Evolutionary conservation across 352 stramenopile genomes (phyloP).

Genomic region (Salisapilia sapeloensis): DNA sequence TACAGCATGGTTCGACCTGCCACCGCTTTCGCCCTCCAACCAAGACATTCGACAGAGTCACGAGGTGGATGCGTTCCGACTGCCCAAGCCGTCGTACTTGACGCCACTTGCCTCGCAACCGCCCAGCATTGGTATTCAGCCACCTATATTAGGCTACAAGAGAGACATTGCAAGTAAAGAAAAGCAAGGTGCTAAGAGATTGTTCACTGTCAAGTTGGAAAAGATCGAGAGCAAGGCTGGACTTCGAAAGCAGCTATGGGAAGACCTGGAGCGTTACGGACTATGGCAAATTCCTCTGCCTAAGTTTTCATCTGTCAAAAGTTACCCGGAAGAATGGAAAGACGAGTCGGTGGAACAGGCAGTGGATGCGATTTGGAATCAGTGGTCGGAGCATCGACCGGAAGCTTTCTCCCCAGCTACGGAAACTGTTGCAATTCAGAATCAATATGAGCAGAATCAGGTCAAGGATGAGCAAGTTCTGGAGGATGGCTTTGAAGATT

Average conservation of each 20-base stretch:
- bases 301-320: neutral
- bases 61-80: no score
- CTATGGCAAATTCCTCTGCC: slow-evolving; percentile 18
- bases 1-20: no score
- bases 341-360: slow-evolving; percentile 15
- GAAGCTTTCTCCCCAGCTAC: neutral
- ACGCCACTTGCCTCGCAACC: no score
- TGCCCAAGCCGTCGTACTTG: no score
- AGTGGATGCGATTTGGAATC: slow-evolving; percentile 36
- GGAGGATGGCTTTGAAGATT: no score
- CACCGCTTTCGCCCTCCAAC: no score
- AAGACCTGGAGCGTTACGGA: slow-evolving; percentile 31
- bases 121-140: no score
- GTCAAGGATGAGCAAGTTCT: neutral
- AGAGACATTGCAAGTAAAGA: no score
- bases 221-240: slow-evolving; percentile 9
- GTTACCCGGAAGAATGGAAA: neutral
- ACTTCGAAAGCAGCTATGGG: slow-evolving; percentile 32
- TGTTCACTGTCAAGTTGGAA: slow-evolving; percentile 16
- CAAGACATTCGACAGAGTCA: no score
- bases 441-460: neutral
- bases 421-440: neutral
- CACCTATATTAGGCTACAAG: no score
- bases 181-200: no score
- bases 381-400: slow-evolving; percentile 15